A percentile compares a stretch with the other conserved stretches of the same genome.
Evolutionary conservation across 1,284 basidiomycete species (phyloP).

Genomic region (Golubevia pallescens): DNA sequence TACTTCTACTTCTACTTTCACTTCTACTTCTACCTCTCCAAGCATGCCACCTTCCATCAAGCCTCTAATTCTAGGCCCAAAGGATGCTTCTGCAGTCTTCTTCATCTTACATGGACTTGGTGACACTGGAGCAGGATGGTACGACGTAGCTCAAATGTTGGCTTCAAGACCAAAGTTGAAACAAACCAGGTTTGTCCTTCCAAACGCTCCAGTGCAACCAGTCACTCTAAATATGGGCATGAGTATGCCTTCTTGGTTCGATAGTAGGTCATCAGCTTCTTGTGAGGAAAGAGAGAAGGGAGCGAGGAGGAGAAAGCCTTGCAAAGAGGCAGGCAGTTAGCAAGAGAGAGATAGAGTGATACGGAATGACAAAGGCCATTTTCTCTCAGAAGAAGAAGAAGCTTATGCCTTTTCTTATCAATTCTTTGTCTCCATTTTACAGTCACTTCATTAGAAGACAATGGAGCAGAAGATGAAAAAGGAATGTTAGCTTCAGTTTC

Average conservation of each 20-base stretch:
- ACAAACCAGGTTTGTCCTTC: conserved; percentile 59
- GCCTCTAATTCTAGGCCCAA: too few relatives aligned
- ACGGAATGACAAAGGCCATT: neutral
- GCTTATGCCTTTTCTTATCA: too few relatives aligned
- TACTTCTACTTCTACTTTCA: too few relatives aligned
- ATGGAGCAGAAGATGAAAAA: conserved; percentile 49
- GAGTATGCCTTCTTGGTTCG: conserved; percentile 62
- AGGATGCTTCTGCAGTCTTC: neutral
- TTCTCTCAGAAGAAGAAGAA: neutral
- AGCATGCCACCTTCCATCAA: too few relatives aligned
- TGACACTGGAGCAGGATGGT: conserved; percentile 56
- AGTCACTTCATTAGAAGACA: conserved; percentile 35
- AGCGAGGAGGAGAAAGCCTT: too few relatives aligned
- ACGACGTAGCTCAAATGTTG: conserved; percentile 58
- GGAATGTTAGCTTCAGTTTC: conserved; percentile 46
- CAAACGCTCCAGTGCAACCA: conserved; percentile 59
- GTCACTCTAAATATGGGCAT: conserved; percentile 61
- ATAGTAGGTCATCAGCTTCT: conserved; percentile 49
- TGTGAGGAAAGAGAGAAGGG: conserved; percentile 29
- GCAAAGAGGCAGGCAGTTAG: too few relatives aligned
- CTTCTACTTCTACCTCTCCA: too few relatives aligned
- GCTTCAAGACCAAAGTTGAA: conserved; percentile 44
- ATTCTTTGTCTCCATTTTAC: neutral
- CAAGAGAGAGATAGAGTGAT: conserved; percentile 5
- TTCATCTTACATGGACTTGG: conserved; percentile 29